Conservation (phyloP, 495 filamentous ascomycete species). For the Penicillium steckii region DNA sequence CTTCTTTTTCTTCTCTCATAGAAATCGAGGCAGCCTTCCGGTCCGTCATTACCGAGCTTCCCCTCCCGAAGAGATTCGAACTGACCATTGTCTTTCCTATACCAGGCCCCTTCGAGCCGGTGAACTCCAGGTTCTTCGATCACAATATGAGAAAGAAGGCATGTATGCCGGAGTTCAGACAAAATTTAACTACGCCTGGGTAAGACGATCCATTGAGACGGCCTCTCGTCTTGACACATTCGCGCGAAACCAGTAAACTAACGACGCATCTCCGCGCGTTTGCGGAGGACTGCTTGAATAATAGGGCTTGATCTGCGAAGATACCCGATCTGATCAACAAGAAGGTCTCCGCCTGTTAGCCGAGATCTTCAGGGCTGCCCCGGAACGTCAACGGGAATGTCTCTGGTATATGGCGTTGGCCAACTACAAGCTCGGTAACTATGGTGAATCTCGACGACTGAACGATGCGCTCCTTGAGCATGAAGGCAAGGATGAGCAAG, state of each 20-base stretch:
- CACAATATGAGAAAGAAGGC: constrained; percentile 95
- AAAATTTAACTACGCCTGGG: constrained; percentile 99
- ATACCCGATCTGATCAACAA: constrained; percentile 80
- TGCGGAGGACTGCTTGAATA: constrained; percentile 9
- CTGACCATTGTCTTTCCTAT: constrained; percentile 4
- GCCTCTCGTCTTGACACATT: not conserved
- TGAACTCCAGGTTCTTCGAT: constrained; percentile 85
- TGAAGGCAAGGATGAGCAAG: constrained; percentile 43
- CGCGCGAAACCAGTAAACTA: constrained; percentile 7
- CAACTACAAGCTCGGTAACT: constrained; percentile 98
- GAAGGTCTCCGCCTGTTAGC: constrained; percentile 90
- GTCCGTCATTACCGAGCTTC: not conserved
- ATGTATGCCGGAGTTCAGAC: constrained; percentile 96
- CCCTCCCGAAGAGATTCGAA: constrained; percentile 1
- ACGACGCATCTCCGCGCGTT: constrained; percentile 8
- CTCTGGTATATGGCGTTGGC: constrained; percentile 96
- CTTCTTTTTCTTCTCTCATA: too few species aligned
- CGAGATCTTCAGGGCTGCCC: constrained; percentile 91
- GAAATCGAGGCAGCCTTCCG: constrained; percentile 1
- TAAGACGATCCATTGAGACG: constrained; percentile 32
- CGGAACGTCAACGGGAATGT: constrained; percentile 91
- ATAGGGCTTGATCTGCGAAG: constrained; percentile 93
- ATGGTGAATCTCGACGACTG: constrained; percentile 88
- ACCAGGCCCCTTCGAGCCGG: constrained; percentile 79
- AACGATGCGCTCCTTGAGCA: constrained; percentile 88